phyloP scores from a whole-genome alignment of 2,329 filamentous ascomycete species.

The Aspergillus aculeatus region DNA sequence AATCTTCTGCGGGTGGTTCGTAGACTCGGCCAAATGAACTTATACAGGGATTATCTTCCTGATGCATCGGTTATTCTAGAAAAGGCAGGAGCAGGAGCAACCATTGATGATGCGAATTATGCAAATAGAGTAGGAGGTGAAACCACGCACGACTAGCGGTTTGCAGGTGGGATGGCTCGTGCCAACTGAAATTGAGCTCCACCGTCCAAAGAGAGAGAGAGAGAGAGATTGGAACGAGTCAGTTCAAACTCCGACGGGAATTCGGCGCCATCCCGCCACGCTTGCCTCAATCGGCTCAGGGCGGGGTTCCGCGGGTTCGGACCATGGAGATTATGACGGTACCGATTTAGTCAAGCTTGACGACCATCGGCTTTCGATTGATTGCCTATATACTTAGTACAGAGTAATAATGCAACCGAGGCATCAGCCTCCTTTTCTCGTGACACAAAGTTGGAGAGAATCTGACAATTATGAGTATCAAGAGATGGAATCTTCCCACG shows the following conservation, averaged over 20 bases:
- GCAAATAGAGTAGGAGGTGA: not conserved
- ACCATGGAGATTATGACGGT: not conserved
- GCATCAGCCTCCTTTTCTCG: not conserved
- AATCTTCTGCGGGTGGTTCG: not conserved
- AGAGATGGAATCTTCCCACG: too few species aligned
- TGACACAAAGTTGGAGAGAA: not conserved
- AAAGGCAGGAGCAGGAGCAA: not conserved
- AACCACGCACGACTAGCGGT: not conserved
- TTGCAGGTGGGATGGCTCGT: not conserved
- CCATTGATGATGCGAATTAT: not conserved
- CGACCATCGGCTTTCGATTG: not conserved
- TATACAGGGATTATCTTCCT: not conserved
- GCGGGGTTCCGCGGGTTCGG: not conserved
- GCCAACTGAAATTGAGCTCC: not conserved
- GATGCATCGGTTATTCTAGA: not conserved
- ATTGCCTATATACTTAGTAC: too few species aligned
- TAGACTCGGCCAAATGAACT: not conserved
- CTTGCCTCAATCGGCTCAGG: not conserved
- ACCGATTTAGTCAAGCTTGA: not conserved
- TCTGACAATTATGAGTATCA: not conserved
- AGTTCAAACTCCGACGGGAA: not conserved
- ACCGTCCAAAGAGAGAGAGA: not conserved
- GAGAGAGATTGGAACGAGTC: not conserved
- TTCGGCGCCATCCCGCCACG: not conserved
- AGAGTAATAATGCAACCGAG: not conserved